Conservation (phyloP, 164 flowering plant genomes). For the Saururus chinensis region DNA sequence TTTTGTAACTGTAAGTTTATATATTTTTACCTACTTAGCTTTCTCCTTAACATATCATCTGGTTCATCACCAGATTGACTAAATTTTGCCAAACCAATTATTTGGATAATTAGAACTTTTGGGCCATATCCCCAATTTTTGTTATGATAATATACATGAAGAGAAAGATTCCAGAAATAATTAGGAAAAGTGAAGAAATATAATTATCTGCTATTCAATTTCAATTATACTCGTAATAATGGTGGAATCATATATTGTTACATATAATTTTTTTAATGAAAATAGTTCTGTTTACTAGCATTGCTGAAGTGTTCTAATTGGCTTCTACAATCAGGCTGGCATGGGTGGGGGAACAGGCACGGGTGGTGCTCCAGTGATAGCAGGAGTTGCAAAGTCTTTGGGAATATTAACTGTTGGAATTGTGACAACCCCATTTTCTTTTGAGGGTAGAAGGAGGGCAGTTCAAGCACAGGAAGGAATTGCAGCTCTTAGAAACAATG, state of each 20-base stretch:
- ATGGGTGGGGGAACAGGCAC: conserved; percentile 99
- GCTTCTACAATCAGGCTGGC: conserved; percentile 53
- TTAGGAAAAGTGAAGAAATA: too few relatives aligned
- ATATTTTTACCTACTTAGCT: not conserved
- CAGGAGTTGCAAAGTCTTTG: conserved; percentile 86
- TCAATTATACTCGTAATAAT: too few relatives aligned
- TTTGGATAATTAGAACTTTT: not conserved
- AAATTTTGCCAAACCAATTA: not conserved
- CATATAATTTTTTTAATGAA: not conserved
- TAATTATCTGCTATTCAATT: too few relatives aligned
- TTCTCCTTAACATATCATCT: not conserved
- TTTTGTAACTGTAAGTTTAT: conserved; percentile 69
- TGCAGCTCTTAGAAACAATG: conserved; percentile 86
- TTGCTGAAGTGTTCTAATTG: not conserved
- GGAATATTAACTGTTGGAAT: conserved; percentile 94
- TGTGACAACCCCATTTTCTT: conserved; percentile 91
- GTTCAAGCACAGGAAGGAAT: conserved; percentile 98
- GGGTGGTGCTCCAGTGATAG: conserved; percentile 88
- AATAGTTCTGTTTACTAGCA: not conserved
- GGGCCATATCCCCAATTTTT: too few relatives aligned
- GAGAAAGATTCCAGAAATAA: too few relatives aligned
- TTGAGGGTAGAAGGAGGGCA: conserved; percentile 85
- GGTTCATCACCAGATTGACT: not conserved
- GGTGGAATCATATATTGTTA: too few relatives aligned
- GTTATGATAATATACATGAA: too few relatives aligned